Base-by-base conservation (phyloP, 2,329 filamentous ascomycete species). In the Gremmenia infestans region DNA sequence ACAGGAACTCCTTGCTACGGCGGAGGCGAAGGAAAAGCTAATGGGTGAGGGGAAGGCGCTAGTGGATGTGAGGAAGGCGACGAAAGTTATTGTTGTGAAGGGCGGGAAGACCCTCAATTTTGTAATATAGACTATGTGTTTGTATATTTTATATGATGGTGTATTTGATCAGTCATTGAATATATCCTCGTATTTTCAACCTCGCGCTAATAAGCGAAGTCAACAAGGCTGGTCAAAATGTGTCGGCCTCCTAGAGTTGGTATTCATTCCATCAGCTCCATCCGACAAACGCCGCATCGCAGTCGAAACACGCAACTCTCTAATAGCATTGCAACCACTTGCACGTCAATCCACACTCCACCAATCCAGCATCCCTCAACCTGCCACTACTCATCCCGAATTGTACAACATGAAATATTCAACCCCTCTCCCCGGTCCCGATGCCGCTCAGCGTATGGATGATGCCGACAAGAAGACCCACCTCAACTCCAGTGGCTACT, bases 51-150 rank as follows among this genome's bases (percentile, higher is more conserved):
- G 54, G 79, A 73, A 58, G 70, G 73, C 64, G 2, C 60, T 59
- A 48, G 63, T 70, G 5, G 71, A 80, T 56, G 70, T 82, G 12
- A 72, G 73, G 28, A 75, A 74, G 60, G 80, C 83, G n/a, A 82
- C 81, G 67, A 82, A 83, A 60, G 78, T 85, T 1, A 81, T 92
- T 65, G 78, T 90, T 12, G 84, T 89, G 12, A 78, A 77, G 55
- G 80, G 78, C 1, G 88, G 88, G 12, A 85, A 79, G 69, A 76
- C 89, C 50, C 80, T 93, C 28, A 95, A 92, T 72, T 87, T 92
- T 77, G 84, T 94, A 52, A 60, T 84, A 50, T 68, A 58, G 52
- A 45, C 39, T 32, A 32, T 32, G 8, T 32, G 8, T 32, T 32
- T 32, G 9, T 32, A 9, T 32, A 11, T 32, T 32, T 32, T 32